These are phyloP conservation scores for Anisodus tanguticus DNA, from an alignment of 257 asterid species.

Conservation along the genomic window DNA sequence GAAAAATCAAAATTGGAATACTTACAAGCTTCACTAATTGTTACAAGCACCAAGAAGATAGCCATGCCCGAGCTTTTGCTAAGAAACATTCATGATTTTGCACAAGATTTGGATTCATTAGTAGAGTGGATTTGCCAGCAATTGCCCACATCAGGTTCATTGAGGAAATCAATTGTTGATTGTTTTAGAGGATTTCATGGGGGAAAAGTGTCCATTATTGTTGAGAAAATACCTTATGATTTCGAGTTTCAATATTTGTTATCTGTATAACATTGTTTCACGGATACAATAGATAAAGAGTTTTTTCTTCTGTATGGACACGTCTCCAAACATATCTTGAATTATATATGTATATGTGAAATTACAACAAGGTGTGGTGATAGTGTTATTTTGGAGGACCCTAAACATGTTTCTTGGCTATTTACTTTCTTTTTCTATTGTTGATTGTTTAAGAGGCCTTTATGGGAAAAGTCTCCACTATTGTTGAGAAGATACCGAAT, in stretches of 20 bases:
- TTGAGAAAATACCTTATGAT: conserved; percentile 79
- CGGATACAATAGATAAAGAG: accelerated
- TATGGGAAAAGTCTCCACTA: too few relatives aligned
- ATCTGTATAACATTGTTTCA: neutral
- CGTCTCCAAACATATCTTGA: too few relatives aligned
- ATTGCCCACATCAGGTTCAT: conserved; percentile 72
- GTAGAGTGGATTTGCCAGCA: conserved; percentile 83
- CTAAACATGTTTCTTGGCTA: too few relatives aligned
- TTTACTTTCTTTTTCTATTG: too few relatives aligned
- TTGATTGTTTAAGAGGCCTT: too few relatives aligned
- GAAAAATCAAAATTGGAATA: conserved; percentile 79
- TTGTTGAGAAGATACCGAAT: too few relatives aligned
- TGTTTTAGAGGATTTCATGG: conserved; percentile 55
- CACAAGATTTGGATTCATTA: conserved; percentile 55
- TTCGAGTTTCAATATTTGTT: conserved; percentile 84
- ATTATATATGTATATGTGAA: too few relatives aligned
- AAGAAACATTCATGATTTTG: conserved; percentile 65
- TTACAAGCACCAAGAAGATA: conserved; percentile 54
- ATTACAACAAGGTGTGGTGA: too few relatives aligned
- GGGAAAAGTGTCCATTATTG: conserved; percentile 50
- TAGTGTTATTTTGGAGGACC: too few relatives aligned
- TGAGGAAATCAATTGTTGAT: conserved; percentile 77
- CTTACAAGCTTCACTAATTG: conserved; percentile 79
- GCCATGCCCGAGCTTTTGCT: conserved; percentile 80
- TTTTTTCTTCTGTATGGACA: neutral